Base-by-base conservation (phyloP, 2,329 filamentous ascomycete species). In the Exserohilum turcica region DNA sequence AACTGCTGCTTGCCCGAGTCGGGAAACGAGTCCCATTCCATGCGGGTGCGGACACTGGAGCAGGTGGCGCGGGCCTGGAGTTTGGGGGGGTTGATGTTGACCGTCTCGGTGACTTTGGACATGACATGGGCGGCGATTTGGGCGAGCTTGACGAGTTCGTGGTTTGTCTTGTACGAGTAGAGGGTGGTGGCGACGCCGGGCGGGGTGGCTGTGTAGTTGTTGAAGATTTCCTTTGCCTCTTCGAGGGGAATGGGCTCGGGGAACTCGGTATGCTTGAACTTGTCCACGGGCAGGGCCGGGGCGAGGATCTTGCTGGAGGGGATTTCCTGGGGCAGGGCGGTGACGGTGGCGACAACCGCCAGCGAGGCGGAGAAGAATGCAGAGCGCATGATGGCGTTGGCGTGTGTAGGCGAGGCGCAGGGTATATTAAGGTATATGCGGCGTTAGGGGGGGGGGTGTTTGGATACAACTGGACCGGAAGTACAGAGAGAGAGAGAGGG, bases 11-110 rank as follows among this genome's bases (percentile, higher is more conserved):
- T 60, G 47, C 64, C 62, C 32, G 51, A 59, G 35, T 66, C 48
- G 43, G 59, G 56, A 54, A 58, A 63, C 1, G 57, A 60, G 56
- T 73, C 64, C 71, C 71, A 74, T 47, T 74, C 71, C 15, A 48
- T 48, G 36, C 71, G 70, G n/a, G 67, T 49, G 33, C 65, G 66
- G 12, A 61, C 56, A 53, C 65, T 72, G 35, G 60, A 44, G 60
- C 71, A 74, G 32, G 53, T 61, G 13, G 60, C 60, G 8, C 40
- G 39, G 10, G 42, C 13, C 33, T 18, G 53, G 10, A n/a, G 21
- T 36, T 15, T 29, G 28, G 18, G 13, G 32, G 13, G 1, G 27
- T 16, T 9, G 9, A 7, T 10, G 15, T 15, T 16, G 3, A 35
- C 9, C 33, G 13, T 9, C 6, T 44, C 24, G 16, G 32, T 43